Evolutionary conservation across 2,329 filamentous ascomycete species (phyloP), one percentile per base, ranked within the genome.

Genomic region (Aureobasidium zeae): DNA sequence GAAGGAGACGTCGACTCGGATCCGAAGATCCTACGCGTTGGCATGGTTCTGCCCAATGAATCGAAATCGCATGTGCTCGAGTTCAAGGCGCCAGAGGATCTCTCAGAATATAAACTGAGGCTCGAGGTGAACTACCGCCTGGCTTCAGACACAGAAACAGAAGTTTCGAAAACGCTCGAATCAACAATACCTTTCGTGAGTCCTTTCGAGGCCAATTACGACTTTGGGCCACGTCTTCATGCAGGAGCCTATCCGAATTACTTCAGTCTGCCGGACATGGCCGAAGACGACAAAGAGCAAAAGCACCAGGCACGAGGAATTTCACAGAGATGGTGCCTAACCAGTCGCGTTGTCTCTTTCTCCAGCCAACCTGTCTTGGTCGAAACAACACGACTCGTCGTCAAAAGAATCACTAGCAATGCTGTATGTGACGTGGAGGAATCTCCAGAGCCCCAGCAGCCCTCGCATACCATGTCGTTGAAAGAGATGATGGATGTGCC

Each of bases 181-280:
- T 72, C 83, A 28, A 79, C 81, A 42, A 62, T 96, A 4, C 74
- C 78, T 26, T 74, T 95, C 44, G 77, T 86, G 43, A 81, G 79
- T 37, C 86, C 89, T 0, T 96, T 98, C 54, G 87, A 94, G 63
- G 85, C 87, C 12, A 91, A 84, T 55, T 95, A 94, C 60, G 86
- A 93, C 49, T 77, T 96, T 49, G 72, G 81, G 10, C 87, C 91
- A 9, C 76, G 83, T 8, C 69, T 94, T 3, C 83, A 95, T 60
- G 63, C 73, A 0, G 80, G 83, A 36, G 71, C 77, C 2, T 98
- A 91, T 89, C 88, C 91, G 1, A 87, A 81, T 58, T 79, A 93
- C 54, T 98, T 96, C 61, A 72, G 79, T 41, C 67, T 74, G 9
- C 45, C 63, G 12, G 54, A 60, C 3, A 56, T 57, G 3, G 49